A percentile compares a stretch with the other conserved stretches of the same genome.
Conservation (phyloP, 2,329 filamentous ascomycete species). For the Lecanicillium sp. region DNA sequence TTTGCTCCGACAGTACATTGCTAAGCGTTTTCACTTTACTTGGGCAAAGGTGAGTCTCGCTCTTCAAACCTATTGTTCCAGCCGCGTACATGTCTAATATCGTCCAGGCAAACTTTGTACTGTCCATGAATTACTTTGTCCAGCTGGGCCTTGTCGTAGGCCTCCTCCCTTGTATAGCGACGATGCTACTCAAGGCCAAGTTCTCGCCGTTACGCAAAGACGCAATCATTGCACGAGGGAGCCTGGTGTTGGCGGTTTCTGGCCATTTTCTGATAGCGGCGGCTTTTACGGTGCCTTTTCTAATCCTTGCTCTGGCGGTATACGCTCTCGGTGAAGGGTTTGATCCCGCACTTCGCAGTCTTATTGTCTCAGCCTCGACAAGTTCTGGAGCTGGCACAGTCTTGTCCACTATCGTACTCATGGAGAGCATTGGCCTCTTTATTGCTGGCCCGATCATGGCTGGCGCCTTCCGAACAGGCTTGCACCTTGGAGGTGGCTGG, state of each 20-base stretch:
- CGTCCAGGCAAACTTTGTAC: no score
- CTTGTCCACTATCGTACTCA: background rate
- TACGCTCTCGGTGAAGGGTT: background rate
- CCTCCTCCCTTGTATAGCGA: no score
- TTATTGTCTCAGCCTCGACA: background rate
- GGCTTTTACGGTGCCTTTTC: background rate
- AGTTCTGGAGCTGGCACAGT: background rate
- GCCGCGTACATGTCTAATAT: no score
- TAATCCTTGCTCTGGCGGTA: background rate
- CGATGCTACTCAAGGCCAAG: no score
- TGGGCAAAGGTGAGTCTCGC: no score
- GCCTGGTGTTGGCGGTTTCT: background rate
- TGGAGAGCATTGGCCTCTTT: background rate
- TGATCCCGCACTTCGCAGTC: background rate
- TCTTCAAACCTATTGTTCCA: no score
- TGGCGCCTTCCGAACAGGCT: background rate
- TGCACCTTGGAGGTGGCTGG: background rate
- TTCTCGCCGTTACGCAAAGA: background rate
- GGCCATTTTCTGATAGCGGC: background rate
- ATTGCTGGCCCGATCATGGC: background rate
- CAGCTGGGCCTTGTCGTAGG: no score
- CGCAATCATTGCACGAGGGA: background rate
- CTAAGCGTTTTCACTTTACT: no score
- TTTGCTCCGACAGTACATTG: no score
- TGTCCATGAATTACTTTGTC: no score